phyloP scores from a whole-genome alignment of 176 grass and related monocot genomes.

The Oryza meyeriana region DNA sequence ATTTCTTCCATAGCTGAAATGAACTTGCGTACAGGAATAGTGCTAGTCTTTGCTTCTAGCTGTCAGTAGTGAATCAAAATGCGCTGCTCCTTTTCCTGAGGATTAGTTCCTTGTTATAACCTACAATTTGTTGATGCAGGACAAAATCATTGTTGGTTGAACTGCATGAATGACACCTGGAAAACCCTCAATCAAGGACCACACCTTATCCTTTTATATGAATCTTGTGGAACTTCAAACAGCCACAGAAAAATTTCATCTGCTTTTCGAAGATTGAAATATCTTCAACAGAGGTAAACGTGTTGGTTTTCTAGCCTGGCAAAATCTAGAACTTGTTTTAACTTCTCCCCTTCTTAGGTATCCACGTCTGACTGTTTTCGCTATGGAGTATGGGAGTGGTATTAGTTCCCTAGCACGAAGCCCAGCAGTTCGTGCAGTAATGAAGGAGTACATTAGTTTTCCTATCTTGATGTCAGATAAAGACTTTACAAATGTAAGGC shows the following conservation, averaged over 20 bases:
- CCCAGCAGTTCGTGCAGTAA: conserved; percentile 28
- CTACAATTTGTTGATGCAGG: conserved; percentile 25
- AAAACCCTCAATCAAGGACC: conserved; percentile 34
- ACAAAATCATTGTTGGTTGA: conserved; percentile 56
- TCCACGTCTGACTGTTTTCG: conserved; percentile 46
- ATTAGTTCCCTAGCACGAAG: conserved; percentile 37
- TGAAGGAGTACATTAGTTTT: conserved; percentile 48
- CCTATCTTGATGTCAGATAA: conserved; percentile 52
- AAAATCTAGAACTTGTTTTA: conserved; percentile 16
- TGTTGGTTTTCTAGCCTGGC: background rate
- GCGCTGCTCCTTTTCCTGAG: background rate
- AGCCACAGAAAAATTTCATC: conserved; percentile 7
- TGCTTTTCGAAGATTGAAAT: conserved; percentile 49
- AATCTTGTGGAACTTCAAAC: conserved; percentile 12
- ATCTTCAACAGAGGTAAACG: conserved; percentile 60
- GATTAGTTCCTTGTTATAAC: background rate
- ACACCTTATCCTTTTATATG: conserved; percentile 50
- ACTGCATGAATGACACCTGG: conserved; percentile 34
- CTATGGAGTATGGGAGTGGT: conserved; percentile 44
- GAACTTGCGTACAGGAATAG: background rate
- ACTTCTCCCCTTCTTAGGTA: conserved; percentile 37
- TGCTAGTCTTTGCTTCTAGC: background rate
- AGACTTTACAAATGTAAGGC: conserved; percentile 49
- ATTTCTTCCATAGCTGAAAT: conserved; percentile 16
- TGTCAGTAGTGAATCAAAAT: background rate